A percentile compares a stretch with the other conserved stretches of the same genome.
phyloP scores from a whole-genome alignment of 2,329 filamentous ascomycete species.

The Hymenoscyphus linearis region DNA sequence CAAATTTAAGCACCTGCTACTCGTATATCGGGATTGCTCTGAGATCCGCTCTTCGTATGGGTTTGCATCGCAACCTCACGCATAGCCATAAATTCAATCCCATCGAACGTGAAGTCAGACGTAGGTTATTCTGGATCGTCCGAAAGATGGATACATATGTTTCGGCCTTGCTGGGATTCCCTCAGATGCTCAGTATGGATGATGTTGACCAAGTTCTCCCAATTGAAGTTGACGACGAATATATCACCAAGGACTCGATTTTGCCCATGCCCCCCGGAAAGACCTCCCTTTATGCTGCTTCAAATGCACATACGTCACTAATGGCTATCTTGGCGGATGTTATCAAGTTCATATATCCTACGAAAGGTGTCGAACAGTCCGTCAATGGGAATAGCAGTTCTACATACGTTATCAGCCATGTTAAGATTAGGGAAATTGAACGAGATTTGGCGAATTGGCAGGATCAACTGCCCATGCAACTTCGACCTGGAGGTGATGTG shows the following conservation, averaged over 20 bases:
- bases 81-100: constrained; percentile 48
- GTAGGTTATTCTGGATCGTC: constrained; percentile 62
- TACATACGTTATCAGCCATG: constrained; percentile 58
- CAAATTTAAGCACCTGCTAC: constrained; percentile 74
- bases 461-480: constrained; percentile 63
- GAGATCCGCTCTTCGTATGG: constrained; percentile 69
- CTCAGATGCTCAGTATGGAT: constrained; percentile 56
- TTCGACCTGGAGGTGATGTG: constrained; percentile 75
- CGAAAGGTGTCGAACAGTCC: constrained; percentile 49
- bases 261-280: constrained; percentile 47
- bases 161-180: constrained; percentile 61
- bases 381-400: constrained; percentile 33
- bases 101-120: constrained; percentile 58
- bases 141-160: constrained; percentile 68
- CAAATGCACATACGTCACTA: constrained; percentile 59
- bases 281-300: constrained; percentile 55
- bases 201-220: constrained; percentile 64
- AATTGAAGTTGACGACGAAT: constrained; percentile 61
- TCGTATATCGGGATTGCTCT: constrained; percentile 74
- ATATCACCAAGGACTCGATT: constrained; percentile 55
- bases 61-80: constrained; percentile 67
- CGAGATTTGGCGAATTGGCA: constrained; percentile 58
- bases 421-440: constrained; percentile 60
- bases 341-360: constrained; percentile 60
- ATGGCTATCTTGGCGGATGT: constrained; percentile 62